A percentile compares a stretch with the other conserved stretches of the same genome.
Evolutionary conservation across 2,329 filamentous ascomycete genomes (phyloP).

Genomic region (Myriosclerotinia scirpicola): DNA sequence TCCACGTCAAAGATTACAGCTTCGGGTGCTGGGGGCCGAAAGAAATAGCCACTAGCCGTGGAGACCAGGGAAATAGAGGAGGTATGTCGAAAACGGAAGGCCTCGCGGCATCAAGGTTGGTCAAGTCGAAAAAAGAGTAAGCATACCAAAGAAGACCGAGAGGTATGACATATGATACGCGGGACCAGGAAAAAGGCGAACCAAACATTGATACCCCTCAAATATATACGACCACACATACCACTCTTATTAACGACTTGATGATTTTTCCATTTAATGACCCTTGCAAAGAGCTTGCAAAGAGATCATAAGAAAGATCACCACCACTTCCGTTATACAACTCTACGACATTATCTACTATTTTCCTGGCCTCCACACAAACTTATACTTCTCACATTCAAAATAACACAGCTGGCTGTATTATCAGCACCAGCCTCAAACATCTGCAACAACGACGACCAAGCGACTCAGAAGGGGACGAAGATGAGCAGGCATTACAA

Average conservation of each 20-base stretch:
- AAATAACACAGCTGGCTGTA: conserved; percentile 18
- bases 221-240: conserved; percentile 13
- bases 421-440: conserved; percentile 16
- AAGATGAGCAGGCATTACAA: conserved; percentile 22
- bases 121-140: conserved; percentile 16
- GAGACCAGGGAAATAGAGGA: conserved; percentile 22
- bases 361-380: conserved; percentile 17
- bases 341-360: conserved; percentile 8
- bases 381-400: background rate
- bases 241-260: conserved; percentile 15
- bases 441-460: conserved; percentile 18
- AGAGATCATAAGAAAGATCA: conserved; percentile 19
- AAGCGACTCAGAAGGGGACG: conserved; percentile 22
- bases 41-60: conserved; percentile 32
- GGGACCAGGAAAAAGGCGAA: conserved; percentile 15
- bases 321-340: conserved; percentile 5
- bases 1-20: conserved; percentile 75
- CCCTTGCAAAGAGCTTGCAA: conserved; percentile 19
- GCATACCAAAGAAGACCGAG: conserved; percentile 17
- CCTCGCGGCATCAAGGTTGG: conserved; percentile 20
- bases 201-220: conserved; percentile 19
- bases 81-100: conserved; percentile 20
- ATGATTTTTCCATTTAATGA: conserved; percentile 20
- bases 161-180: conserved; percentile 16
- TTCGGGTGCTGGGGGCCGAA: conserved; percentile 36